These are phyloP conservation scores for Dactylellina cionopaga DNA, from an alignment of 2,329 filamentous ascomycete genomes.

Conservation along the genomic window DNA sequence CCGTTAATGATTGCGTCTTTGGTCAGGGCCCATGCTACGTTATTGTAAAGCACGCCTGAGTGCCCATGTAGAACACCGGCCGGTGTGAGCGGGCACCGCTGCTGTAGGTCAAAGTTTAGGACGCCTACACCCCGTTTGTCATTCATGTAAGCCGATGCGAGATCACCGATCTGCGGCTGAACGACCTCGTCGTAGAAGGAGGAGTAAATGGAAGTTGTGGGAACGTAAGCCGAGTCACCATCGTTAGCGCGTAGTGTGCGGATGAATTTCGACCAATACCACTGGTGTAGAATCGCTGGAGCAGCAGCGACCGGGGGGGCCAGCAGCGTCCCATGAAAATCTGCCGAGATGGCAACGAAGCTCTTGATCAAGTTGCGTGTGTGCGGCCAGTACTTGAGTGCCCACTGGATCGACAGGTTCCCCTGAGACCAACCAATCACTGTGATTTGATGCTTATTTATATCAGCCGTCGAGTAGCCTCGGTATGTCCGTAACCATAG, in stretches of 20 bases:
- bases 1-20: constrained; percentile 65
- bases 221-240: constrained; percentile 67
- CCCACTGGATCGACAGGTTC: constrained; percentile 68
- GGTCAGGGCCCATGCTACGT: constrained; percentile 63
- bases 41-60: constrained; percentile 66
- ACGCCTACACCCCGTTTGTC: constrained; percentile 64
- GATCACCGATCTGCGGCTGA: constrained; percentile 64
- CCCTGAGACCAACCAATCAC: constrained; percentile 69
- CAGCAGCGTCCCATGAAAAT: constrained; percentile 66
- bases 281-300: constrained; percentile 65
- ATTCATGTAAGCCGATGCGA: constrained; percentile 64
- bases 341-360: constrained; percentile 66
- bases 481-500: constrained; percentile 23
- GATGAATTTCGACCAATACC: constrained; percentile 63
- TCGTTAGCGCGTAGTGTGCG: constrained; percentile 61
- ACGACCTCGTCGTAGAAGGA: constrained; percentile 66
- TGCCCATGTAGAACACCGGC: constrained; percentile 66
- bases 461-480: constrained; percentile 66
- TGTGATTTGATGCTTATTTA: constrained; percentile 60
- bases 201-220: constrained; percentile 67
- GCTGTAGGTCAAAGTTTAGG: constrained; percentile 66
- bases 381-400: constrained; percentile 69
- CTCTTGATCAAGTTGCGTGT: constrained; percentile 64
- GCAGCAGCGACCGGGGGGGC: constrained; percentile 60
- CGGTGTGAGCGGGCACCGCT: constrained; percentile 60